A percentile compares a stretch with the other conserved stretches of the same genome.
These are phyloP conservation scores for Luffa aegyptiaca DNA, from an alignment of 306 rosid genomes.

Conservation along the genomic window DNA sequence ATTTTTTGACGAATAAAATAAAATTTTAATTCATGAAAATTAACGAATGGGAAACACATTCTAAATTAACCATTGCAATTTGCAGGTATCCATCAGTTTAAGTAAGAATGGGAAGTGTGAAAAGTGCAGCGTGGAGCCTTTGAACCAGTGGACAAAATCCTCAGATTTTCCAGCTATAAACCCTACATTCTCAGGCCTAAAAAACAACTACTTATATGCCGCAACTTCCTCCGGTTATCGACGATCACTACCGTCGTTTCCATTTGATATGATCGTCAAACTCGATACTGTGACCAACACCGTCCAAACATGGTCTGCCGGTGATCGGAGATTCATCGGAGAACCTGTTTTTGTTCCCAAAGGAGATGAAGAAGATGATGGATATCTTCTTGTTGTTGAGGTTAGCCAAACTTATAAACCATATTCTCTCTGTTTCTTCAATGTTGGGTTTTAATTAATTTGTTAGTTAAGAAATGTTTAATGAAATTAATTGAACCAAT, in stretches of 20 bases:
- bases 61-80: background rate
- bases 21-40: background rate
- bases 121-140: conserved; percentile 37
- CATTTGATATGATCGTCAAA: conserved; percentile 63
- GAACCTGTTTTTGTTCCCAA: conserved; percentile 71
- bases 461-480: background rate
- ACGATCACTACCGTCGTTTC: conserved; percentile 60
- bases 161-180: conserved; percentile 76
- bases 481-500: background rate
- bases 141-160: conserved; percentile 46
- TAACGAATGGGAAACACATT: background rate
- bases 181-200: conserved; percentile 50
- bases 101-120: conserved; percentile 33
- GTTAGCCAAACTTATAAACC: conserved; percentile 20
- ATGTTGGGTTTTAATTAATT: background rate
- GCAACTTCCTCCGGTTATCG: conserved; percentile 74
- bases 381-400: conserved; percentile 85
- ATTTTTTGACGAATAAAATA: background rate
- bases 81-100: conserved; percentile 48
- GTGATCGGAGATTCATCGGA: conserved; percentile 62
- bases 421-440: background rate
- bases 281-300: conserved; percentile 30
- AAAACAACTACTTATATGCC: conserved; percentile 53
- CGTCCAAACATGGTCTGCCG: conserved; percentile 55
- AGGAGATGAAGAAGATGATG: conserved; percentile 60